Percentiles rank a stretch among this genome's conserved stretches.
phyloP scores from a whole-genome alignment of 2,329 filamentous ascomycete genomes.

The Cordyceps cateniannulata region DNA sequence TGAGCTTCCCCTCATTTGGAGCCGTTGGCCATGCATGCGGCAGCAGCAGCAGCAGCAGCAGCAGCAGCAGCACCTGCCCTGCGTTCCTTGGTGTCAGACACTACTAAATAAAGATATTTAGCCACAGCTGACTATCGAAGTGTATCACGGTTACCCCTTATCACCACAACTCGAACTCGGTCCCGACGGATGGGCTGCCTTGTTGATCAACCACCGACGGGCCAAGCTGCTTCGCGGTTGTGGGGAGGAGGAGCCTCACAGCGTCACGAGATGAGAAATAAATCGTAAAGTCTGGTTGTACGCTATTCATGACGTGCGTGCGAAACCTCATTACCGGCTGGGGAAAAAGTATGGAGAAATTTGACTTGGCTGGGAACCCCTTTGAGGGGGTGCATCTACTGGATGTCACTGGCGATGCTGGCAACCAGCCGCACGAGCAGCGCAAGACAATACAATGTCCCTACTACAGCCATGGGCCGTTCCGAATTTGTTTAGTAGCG shows the following conservation, averaged over 20 bases:
- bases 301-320: background rate
- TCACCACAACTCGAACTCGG: background rate
- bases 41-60: too few relatives aligned
- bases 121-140: too few relatives aligned
- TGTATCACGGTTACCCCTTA: too few relatives aligned
- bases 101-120: too few relatives aligned
- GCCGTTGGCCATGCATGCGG: constrained; percentile 3
- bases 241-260: constrained; percentile 2
- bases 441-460: background rate
- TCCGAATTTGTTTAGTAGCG: background rate
- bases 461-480: background rate
- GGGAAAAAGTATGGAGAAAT: background rate
- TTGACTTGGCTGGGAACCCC: background rate
- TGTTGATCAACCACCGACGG: background rate
- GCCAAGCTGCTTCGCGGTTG: background rate
- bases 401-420: background rate
- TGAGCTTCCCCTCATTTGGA: background rate
- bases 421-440: too few relatives aligned
- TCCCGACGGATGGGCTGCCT: background rate
- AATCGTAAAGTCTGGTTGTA: background rate
- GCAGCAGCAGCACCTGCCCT: background rate
- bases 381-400: background rate
- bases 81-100: too few relatives aligned
- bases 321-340: background rate
- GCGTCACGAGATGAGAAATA: constrained; percentile 7